These are phyloP conservation scores for Talaromyces stipitatus DNA, from an alignment of 495 filamentous ascomycete species.

Conservation along the genomic window DNA sequence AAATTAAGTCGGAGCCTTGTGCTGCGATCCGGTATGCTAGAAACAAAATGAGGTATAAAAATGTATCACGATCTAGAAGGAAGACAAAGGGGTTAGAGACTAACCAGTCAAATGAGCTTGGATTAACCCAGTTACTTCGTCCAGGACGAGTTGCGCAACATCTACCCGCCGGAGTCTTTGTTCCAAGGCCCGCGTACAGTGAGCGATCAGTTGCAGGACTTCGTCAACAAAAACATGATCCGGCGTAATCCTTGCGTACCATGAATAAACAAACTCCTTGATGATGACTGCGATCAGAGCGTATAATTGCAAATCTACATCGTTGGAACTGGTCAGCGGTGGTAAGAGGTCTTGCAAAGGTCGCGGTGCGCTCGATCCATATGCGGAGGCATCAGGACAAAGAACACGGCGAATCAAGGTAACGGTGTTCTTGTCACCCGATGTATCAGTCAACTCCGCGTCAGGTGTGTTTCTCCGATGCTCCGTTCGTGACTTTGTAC, in stretches of 20 bases:
- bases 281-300: slow-evolving; percentile 83
- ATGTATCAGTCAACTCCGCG: slow-evolving; percentile 27
- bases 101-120: slow-evolving; percentile 75
- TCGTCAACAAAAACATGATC: slow-evolving; percentile 83
- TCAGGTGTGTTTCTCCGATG: slow-evolving; percentile 16
- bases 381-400: slow-evolving; percentile 43
- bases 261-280: slow-evolving; percentile 79
- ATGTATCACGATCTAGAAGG: not conserved
- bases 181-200: slow-evolving; percentile 80
- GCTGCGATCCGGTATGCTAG: slow-evolving; percentile 47
- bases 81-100: slow-evolving; percentile 20
- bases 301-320: slow-evolving; percentile 86
- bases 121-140: slow-evolving; percentile 80
- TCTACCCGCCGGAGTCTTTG: slow-evolving; percentile 76
- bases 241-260: slow-evolving; percentile 88
- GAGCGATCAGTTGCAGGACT: slow-evolving; percentile 79
- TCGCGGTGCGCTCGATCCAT: slow-evolving; percentile 36
- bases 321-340: slow-evolving; percentile 85
- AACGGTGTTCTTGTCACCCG: slow-evolving; percentile 48
- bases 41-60: not conserved
- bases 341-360: slow-evolving; percentile 76
- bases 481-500: slow-evolving; percentile 26
- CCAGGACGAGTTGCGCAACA: slow-evolving; percentile 71
- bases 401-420: slow-evolving; percentile 58
- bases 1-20: slow-evolving; percentile 41